Evolutionary conservation across 106 monocot species (phyloP), one percentile per base, ranked within the genome.

Genomic region (Posidonia australis): DNA sequence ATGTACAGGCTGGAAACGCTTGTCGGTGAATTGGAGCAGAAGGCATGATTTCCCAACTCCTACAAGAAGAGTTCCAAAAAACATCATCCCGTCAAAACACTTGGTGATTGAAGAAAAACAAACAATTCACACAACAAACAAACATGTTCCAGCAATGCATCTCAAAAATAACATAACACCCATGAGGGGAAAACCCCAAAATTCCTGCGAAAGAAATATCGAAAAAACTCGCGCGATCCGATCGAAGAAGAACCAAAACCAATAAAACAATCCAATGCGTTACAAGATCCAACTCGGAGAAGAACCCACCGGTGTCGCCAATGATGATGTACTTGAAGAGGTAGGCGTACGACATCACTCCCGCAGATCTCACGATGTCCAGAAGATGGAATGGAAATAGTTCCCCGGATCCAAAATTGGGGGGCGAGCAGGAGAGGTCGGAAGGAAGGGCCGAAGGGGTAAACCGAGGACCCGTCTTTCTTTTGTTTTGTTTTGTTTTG

Each of bases 311-410:
- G n/a, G 78, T 78, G 26, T 78, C 78, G 1, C 78, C 78, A 47
- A 73, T 78, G 62, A 78, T 73, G 68, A 78, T 78, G 68, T 78
- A 78, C 68, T 78, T 78, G 78, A 78, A 78, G 51, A 78, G 72
- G 67, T 78, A 78, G 18, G 60, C 78, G 68, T 78, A 78, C 43
- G 78, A 78, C 78, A 78, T 78, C 0, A 7, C 36, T 36, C n/a
- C 36, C 36, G 7, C 36, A 7, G 36, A 36, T 36, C 36, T 36
- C 5, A 36, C 2, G 36, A 36, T 4, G 7, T 36, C 36, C 5
- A 36, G 7, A 36, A 36, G 36, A 4, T 36, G 5, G 36, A 2
- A 36, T 7, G 36, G 36, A 36, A 36, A 7, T 36, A 36, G 2
- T 36, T 36, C 36, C 36, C 5, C 36, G 5, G 36, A 36, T 36